These are phyloP conservation scores for Tripidium arundinaceum DNA, from an alignment of 202 grass and related monocot species.

Conservation along the genomic window DNA sequence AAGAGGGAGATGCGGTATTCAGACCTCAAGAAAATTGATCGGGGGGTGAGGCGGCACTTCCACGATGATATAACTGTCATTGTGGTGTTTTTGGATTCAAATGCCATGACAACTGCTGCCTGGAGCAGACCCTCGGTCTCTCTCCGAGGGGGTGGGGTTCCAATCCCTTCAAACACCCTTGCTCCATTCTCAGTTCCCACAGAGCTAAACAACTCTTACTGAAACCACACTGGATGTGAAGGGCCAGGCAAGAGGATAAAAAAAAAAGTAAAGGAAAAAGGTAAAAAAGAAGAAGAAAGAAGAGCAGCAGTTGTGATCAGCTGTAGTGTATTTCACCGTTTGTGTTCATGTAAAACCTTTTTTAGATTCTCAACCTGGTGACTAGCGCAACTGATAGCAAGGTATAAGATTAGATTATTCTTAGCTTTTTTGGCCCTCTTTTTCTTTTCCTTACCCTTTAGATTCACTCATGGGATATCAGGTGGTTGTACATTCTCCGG, in stretches of 20 bases:
- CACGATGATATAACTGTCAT: conserved; percentile 84
- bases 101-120: conserved; percentile 41
- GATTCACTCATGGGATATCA: conserved; percentile 21
- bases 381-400: conserved; percentile 59
- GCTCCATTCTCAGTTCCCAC: conserved; percentile 55
- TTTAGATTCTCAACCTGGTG: conserved; percentile 49
- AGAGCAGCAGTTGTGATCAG: conserved; percentile 33
- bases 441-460: neutral
- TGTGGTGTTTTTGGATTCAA: conserved; percentile 70
- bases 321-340: conserved; percentile 24
- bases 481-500: conserved; percentile 51
- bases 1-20: conserved; percentile 95
- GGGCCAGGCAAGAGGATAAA: conserved; percentile 21
- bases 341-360: conserved; percentile 31
- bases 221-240: conserved; percentile 20
- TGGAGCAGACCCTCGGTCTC: conserved; percentile 62
- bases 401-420: conserved; percentile 64
- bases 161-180: conserved; percentile 60
- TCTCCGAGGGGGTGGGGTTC: conserved; percentile 62
- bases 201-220: conserved; percentile 38
- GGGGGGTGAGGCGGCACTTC: conserved; percentile 74
- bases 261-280: neutral
- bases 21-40: conserved; percentile 82
- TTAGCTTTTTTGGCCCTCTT: conserved; percentile 4
- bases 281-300: neutral